Conservation (phyloP, 2,329 filamentous ascomycete species). For the Phyllosticta ampelicida region DNA sequence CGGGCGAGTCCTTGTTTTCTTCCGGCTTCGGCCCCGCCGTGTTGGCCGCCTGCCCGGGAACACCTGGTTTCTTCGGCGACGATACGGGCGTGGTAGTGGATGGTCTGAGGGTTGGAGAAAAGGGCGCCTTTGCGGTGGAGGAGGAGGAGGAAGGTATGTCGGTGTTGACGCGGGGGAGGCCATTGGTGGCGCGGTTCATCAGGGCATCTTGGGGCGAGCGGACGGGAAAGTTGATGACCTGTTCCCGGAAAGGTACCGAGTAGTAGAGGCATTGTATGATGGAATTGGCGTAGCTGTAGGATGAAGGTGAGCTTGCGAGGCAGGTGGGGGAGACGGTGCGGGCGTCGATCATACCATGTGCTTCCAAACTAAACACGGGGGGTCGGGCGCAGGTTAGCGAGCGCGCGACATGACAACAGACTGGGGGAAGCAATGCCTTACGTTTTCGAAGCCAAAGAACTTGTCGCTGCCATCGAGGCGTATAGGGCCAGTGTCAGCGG, state of each 20-base stretch:
- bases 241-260: constrained; percentile 84
- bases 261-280: constrained; percentile 97
- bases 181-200: constrained; percentile 39
- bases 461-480: constrained; percentile 88
- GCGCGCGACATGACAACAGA: constrained; percentile 7
- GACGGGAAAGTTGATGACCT: constrained; percentile 82
- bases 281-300: constrained; percentile 85
- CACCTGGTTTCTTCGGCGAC: constrained; percentile 29
- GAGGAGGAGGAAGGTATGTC: constrained; percentile 24
- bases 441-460: constrained; percentile 97
- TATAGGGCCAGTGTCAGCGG: constrained; percentile 71
- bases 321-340: neutral
- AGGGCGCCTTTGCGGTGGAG: constrained; percentile 29
- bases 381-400: constrained; percentile 18
- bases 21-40: constrained; percentile 60
- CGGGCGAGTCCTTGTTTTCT: constrained; percentile 86
- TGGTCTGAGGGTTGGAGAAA: constrained; percentile 43
- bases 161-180: constrained; percentile 29
- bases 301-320: constrained; percentile 12
- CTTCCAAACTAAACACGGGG: constrained; percentile 69
- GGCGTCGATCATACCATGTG: constrained; percentile 60
- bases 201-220: constrained; percentile 59
- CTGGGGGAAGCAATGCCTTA: constrained; percentile 40
- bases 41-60: constrained; percentile 40
- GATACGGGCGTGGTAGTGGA: constrained; percentile 21